These are phyloP conservation scores for Blastocladiella britannica DNA, from an alignment of 192 early-diverging fungal species.

Conservation along the genomic window DNA sequence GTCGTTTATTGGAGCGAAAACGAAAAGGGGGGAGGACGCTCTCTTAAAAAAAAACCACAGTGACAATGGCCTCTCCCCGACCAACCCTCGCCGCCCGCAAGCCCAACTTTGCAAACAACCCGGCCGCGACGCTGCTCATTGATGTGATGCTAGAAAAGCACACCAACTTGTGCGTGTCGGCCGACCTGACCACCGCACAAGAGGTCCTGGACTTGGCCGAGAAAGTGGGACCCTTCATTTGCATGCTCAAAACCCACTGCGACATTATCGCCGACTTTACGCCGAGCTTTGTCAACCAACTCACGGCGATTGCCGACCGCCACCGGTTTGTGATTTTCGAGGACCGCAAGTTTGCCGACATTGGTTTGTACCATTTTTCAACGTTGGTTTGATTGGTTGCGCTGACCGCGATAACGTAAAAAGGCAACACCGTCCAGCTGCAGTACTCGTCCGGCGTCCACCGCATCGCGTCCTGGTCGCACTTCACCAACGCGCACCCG, in stretches of 20 bases:
- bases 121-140: conserved; percentile 52
- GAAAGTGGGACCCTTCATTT: conserved; percentile 80
- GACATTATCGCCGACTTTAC: conserved; percentile 92
- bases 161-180: conserved; percentile 74
- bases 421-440: conserved; percentile 83
- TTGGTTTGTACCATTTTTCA: conserved; percentile 28
- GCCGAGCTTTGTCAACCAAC: conserved; percentile 46
- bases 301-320: conserved; percentile 50
- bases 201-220: conserved; percentile 77
- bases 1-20: too few relatives aligned
- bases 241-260: conserved; percentile 91
- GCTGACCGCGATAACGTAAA: conserved; percentile 5
- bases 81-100: too few relatives aligned
- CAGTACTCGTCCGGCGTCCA: conserved; percentile 86
- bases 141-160: conserved; percentile 71
- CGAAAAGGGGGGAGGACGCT: too few relatives aligned
- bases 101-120: too few relatives aligned
- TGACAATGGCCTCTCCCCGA: too few relatives aligned
- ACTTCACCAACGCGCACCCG: conserved; percentile 89
- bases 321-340: conserved; percentile 97
- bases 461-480: conserved; percentile 79
- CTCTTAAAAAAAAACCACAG: too few relatives aligned
- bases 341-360: conserved; percentile 97
- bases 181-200: conserved; percentile 69
- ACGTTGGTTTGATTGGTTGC: neutral